A percentile compares a stretch with the other conserved stretches of the same genome.
These are phyloP conservation scores for Punctularia strigosozonata DNA, from an alignment of 768 basidiomycete genomes.

Conservation along the genomic window DNA sequence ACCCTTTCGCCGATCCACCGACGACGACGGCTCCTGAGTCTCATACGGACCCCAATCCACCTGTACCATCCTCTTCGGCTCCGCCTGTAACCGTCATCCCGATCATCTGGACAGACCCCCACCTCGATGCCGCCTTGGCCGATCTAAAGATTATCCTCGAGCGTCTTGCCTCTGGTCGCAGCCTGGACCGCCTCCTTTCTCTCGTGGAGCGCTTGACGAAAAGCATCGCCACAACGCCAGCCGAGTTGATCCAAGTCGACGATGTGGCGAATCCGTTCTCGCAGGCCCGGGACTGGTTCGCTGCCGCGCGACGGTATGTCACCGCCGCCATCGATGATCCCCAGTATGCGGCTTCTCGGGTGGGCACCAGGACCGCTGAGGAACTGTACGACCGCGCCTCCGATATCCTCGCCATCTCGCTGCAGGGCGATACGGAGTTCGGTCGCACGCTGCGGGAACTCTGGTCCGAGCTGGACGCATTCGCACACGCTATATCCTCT, in stretches of 20 bases:
- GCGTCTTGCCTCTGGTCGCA: constrained; percentile 9
- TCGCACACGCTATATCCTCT: constrained; percentile 5
- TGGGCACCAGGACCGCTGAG: constrained; percentile 5
- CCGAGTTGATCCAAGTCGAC: no score
- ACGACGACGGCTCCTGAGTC: no score
- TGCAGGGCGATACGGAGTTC: constrained; percentile 5
- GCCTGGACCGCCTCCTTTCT: constrained; percentile 7
- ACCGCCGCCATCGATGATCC: constrained; percentile 10
- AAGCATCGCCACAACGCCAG: no score
- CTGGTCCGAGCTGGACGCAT: constrained; percentile 8
- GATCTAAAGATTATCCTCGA: constrained; percentile 9
- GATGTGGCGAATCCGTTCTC: no score
- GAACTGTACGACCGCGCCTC: constrained; percentile 10
- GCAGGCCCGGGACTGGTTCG: no score
- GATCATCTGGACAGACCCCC: constrained; percentile 10
- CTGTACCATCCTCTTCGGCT: neutral
- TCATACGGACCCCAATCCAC: no score
- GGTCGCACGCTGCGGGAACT: constrained; percentile 7
- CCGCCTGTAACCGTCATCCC: constrained; percentile 4
- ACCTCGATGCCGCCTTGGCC: constrained; percentile 5
- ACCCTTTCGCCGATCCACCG: neutral
- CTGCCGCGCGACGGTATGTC: no score
- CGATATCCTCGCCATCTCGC: constrained; percentile 3
- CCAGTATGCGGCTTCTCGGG: constrained; percentile 7
- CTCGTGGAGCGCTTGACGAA: no score